A percentile compares a stretch with the other conserved stretches of the same genome.
Conservation (phyloP, 768 basidiomycete species). For the Pleurotus cornucopiae region DNA sequence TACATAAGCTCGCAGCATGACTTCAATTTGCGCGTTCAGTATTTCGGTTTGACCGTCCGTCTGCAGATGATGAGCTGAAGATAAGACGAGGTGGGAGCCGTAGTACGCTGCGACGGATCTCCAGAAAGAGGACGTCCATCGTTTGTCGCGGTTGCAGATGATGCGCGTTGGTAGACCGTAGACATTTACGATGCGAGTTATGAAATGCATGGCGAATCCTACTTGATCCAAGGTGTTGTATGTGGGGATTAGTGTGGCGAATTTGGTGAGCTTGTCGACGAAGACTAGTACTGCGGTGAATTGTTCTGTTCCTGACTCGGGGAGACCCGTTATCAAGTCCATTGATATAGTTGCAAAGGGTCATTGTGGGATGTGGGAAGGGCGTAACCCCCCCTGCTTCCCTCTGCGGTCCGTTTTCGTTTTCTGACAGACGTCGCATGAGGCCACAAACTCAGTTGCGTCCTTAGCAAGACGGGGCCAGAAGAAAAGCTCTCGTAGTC, state of each 20-base stretch:
- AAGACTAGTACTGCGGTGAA: conserved; percentile 21
- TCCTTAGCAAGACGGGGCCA: conserved; percentile 9
- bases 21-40: conserved; percentile 20
- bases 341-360: conserved; percentile 17
- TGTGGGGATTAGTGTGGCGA: conserved; percentile 14
- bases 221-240: conserved; percentile 13
- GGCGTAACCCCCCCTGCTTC: conserved; percentile 15
- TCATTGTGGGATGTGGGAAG: conserved; percentile 16
- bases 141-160: conserved; percentile 10
- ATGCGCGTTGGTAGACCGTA: conserved; percentile 18
- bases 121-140: conserved; percentile 23
- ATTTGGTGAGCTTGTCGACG: conserved; percentile 26
- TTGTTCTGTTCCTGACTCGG: conserved; percentile 12
- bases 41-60: conserved; percentile 31
- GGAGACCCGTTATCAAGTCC: conserved; percentile 20
- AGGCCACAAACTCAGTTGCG: conserved; percentile 2
- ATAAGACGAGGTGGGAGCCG: conserved; percentile 15
- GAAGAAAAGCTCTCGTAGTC: too few relatives aligned
- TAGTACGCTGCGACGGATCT: conserved; percentile 14
- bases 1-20: conserved; percentile 18
- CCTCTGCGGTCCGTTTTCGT: conserved; percentile 14
- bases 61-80: conserved; percentile 33
- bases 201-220: conserved; percentile 19
- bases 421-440: conserved; percentile 23
- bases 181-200: conserved; percentile 15